Conservation (phyloP, 2,329 filamentous ascomycete species). For the Talaromyces islandicus region DNA sequence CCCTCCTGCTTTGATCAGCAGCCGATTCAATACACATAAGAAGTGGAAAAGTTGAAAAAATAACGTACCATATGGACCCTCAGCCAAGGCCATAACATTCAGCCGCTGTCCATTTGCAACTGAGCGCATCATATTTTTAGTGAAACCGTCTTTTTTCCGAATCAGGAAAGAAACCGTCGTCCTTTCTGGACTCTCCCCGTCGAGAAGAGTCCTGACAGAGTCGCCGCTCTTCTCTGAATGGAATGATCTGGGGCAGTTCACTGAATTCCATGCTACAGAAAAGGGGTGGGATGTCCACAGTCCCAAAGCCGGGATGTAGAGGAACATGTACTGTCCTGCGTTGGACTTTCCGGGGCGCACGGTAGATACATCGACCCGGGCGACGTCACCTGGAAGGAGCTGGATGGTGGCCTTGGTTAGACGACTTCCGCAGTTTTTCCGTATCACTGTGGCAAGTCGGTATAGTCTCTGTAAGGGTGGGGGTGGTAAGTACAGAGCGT, state of each 20-base stretch:
- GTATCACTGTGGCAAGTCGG: conserved; percentile 4
- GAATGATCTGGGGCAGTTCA: neutral
- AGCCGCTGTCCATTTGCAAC: conserved; percentile 40
- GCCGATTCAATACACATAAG: neutral
- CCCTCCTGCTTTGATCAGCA: conserved; percentile 35
- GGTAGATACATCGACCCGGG: conserved; percentile 59
- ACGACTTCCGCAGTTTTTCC: conserved; percentile 25
- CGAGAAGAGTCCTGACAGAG: conserved; percentile 27
- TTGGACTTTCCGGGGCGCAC: conserved; percentile 57
- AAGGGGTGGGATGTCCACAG: conserved; percentile 68
- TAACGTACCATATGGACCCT: conserved; percentile 67
- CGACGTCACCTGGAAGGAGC: conserved; percentile 58
- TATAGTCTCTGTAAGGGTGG: conserved; percentile 1
- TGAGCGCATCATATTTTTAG: conserved; percentile 65
- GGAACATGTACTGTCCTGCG: conserved; percentile 64
- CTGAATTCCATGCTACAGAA: conserved; percentile 57
- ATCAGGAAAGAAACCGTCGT: conserved; percentile 69
- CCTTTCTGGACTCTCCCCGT: conserved; percentile 37
- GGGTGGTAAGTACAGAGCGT: neutral
- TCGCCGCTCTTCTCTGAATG: conserved; percentile 1
- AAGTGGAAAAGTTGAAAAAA: neutral
- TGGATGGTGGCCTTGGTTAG: conserved; percentile 59
- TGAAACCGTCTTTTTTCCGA: conserved; percentile 75
- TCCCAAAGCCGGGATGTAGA: conserved; percentile 58
- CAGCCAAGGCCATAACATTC: conserved; percentile 65